Evolutionary conservation across 441 rosid species (phyloP).

Genomic region (Pelargonium cotyledonis): DNA sequence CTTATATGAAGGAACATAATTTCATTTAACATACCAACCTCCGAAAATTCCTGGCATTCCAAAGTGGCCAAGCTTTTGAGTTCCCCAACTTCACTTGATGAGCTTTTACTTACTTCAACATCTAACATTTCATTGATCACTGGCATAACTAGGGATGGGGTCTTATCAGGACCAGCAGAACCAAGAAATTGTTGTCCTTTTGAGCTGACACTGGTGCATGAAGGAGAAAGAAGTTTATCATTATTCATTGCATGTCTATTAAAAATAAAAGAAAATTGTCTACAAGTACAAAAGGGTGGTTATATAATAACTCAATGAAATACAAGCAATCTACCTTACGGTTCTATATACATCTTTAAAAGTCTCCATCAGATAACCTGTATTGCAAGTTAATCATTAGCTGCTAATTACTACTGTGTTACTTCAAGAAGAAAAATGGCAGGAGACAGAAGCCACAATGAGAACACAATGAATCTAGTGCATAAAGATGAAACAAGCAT

Average conservation of each 20-base stretch:
- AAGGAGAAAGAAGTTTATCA: slow-evolving; percentile 4
- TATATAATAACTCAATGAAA: background rate
- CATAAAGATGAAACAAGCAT: too few relatives aligned
- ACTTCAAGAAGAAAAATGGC: too few relatives aligned
- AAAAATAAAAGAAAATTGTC: background rate
- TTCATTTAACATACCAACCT: slow-evolving; percentile 24
- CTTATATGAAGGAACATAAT: slow-evolving; percentile 3
- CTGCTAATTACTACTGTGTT: too few relatives aligned
- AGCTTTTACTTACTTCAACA: slow-evolving; percentile 25
- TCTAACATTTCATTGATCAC: slow-evolving; percentile 31
- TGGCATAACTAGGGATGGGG: slow-evolving; percentile 36
- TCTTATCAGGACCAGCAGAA: slow-evolving; percentile 39
- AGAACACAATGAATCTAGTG: too few relatives aligned
- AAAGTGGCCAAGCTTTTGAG: slow-evolving; percentile 20
- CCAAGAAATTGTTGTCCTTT: slow-evolving; percentile 35
- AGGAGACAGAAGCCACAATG: too few relatives aligned
- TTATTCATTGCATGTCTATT: background rate
- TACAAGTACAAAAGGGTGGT: background rate
- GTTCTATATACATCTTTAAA: slow-evolving; percentile 30
- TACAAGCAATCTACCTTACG: slow-evolving; percentile 26
- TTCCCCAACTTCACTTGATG: slow-evolving; percentile 24
- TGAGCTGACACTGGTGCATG: slow-evolving; percentile 30
- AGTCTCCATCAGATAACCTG: slow-evolving; percentile 41
- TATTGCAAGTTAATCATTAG: slow-evolving; percentile 13
- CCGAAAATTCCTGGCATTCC: slow-evolving; percentile 34